Evolutionary conservation across 345 rosid species (phyloP), one percentile per base, ranked within the genome.

Genomic region (thale cress (Arabidopsis thaliana)): DNA sequence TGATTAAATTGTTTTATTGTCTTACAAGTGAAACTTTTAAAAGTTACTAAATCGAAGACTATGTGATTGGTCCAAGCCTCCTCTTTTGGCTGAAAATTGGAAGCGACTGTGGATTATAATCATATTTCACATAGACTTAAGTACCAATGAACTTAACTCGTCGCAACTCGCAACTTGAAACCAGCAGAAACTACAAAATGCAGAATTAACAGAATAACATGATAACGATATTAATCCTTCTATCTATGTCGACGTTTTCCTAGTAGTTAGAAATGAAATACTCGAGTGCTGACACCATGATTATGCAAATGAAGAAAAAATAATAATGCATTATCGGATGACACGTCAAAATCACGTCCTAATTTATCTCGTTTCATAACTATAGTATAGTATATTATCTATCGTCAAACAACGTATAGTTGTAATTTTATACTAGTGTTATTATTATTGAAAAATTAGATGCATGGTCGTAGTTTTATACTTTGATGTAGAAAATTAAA

Each of bases 401-500:
- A 55, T 57, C 9, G 34, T 50, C 68, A 57, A 59, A 50, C 53
- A 38, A 58, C 9, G 49, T n/a, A 58, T 12, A 23, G 33, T 74
- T 58, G 44, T 66, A 13, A 58, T 38, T 67, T 50, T 45, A 37
- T 49, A 40, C 30, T 58, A 16, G 7, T 70, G 10, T 41, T 41
- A 16, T n/a, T 20, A 16, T 10, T 20, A 41, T 57, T 16, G 37
- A 24, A 25, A 67, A 40, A 44, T 24, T 24, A 40, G 13, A 40
- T 40, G 30, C 34, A 11, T 49, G 40, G 60, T 67, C 48, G 60
- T 57, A 63, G 45, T 51, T 71, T 72, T 5, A 52, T 52, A 45
- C 36, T 57, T 40, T 14, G 51, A 0, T 41, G 25, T 42, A 20
- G 70, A 76, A 69, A 69, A 52, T 34, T 36, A 69, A 8, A 60